Percentiles rank a stretch among this genome's conserved stretches.
These are phyloP conservation scores for Penicillium concentricum DNA, from an alignment of 2,329 filamentous ascomycete genomes.

Conservation along the genomic window DNA sequence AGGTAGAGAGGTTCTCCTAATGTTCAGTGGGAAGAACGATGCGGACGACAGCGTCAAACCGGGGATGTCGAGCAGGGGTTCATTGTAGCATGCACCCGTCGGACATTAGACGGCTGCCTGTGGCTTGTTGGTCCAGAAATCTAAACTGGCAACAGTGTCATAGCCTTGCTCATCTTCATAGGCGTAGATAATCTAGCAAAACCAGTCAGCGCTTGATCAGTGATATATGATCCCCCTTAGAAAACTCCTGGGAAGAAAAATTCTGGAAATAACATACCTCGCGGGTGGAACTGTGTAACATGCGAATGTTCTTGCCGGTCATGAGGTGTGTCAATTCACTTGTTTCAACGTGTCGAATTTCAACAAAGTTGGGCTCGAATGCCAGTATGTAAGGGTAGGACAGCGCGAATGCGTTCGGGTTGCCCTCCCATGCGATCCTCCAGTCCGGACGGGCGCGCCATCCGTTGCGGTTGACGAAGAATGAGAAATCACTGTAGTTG, in stretches of 20 bases:
- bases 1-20: not conserved
- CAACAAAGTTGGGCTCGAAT: conserved; percentile 96
- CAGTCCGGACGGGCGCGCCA: conserved; percentile 96
- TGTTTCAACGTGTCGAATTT: conserved; percentile 92
- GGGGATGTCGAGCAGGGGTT: not conserved
- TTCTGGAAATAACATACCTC: conserved; percentile 65
- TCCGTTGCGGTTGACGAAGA: conserved; percentile 98
- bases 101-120: conserved; percentile 17
- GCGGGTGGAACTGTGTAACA: conserved; percentile 94
- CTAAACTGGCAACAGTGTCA: conserved; percentile 89
- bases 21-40: not conserved
- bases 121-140: conserved; percentile 78
- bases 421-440: conserved; percentile 97
- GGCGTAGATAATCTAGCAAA: conserved; percentile 81
- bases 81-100: not conserved
- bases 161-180: conserved; percentile 95
- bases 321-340: conserved; percentile 90
- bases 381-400: conserved; percentile 96
- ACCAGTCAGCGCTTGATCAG: conserved; percentile 24
- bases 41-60: not conserved
- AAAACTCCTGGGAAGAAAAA: not conserved
- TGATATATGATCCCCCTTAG: not conserved
- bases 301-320: conserved; percentile 92
- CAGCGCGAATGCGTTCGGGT: conserved; percentile 85
- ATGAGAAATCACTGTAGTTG: conserved; percentile 98